These are phyloP conservation scores for Podochytrium sp. DNA, from an alignment of 192 early-diverging fungal species.

Conservation along the genomic window DNA sequence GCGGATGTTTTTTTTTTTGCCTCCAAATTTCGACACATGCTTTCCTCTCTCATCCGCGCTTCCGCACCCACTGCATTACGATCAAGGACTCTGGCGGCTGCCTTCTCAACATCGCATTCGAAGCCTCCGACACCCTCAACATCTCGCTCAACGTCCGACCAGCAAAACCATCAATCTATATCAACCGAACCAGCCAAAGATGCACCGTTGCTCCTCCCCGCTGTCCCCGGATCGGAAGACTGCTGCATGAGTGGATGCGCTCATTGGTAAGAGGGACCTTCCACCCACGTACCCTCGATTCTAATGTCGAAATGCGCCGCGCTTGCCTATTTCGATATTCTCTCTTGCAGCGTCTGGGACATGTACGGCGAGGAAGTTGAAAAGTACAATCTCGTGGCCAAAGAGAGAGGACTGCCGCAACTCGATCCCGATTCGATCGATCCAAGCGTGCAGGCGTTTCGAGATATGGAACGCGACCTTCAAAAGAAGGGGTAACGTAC, in stretches of 20 bases:
- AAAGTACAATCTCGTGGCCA: constrained; percentile 2
- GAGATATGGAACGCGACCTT: constrained; percentile 21
- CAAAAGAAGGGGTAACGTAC: background rate
- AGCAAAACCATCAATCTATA: background rate
- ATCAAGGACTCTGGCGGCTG: background rate
- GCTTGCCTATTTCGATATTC: background rate
- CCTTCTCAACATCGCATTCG: background rate
- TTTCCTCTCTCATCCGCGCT: background rate
- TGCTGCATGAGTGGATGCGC: constrained; percentile 33
- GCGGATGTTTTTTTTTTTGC: background rate
- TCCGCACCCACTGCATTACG: background rate
- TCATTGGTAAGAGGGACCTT: constrained; percentile 11
- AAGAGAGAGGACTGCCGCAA: background rate
- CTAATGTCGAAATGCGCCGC: too few relatives aligned
- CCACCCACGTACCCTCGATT: too few relatives aligned
- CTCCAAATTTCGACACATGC: background rate
- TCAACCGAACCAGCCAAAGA: background rate
- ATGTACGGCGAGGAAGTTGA: constrained; percentile 31
- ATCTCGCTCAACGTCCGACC: background rate
- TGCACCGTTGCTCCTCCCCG: background rate
- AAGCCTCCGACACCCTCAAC: background rate
- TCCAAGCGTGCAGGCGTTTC: constrained; percentile 16
- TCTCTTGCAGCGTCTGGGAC: constrained; percentile 27
- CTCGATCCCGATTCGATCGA: constrained; percentile 17
- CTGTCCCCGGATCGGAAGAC: constrained; percentile 21